Evolutionary conservation across 2,329 filamentous ascomycete genomes (phyloP).

Genomic region (Diplodia corticola): DNA sequence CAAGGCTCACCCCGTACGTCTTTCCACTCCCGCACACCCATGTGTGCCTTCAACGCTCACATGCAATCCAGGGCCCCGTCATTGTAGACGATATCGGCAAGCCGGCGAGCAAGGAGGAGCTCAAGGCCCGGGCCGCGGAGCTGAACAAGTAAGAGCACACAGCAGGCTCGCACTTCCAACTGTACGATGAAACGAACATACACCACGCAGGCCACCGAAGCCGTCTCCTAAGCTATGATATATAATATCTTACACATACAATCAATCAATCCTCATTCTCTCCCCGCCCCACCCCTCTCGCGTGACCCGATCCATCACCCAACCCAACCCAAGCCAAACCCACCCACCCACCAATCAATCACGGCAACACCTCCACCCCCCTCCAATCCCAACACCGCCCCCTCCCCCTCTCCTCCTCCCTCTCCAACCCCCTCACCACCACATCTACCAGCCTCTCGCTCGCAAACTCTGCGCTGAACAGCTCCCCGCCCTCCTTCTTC

Average conservation of each 20-base stretch:
- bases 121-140: constrained; percentile 52
- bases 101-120: constrained; percentile 50
- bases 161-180: neutral
- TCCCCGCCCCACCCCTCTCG: constrained; percentile 28
- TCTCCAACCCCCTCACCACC: constrained; percentile 56
- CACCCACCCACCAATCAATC: constrained; percentile 19
- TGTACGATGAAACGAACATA: constrained; percentile 3
- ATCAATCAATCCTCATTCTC: neutral
- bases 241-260: neutral
- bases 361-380: constrained; percentile 41
- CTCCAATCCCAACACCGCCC: constrained; percentile 45
- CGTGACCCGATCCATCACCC: neutral
- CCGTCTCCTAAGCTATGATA: neutral
- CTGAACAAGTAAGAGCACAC: constrained; percentile 46
- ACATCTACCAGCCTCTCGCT: constrained; percentile 64
- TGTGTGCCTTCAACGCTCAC: neutral
- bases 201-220: neutral
- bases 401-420: constrained; percentile 60
- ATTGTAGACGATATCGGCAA: constrained; percentile 47
- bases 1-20: constrained; percentile 44
- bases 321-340: too few species aligned
- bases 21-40: too few species aligned
- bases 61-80: constrained; percentile 42
- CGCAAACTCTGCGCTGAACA: constrained; percentile 68
- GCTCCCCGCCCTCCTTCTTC: constrained; percentile 58